phyloP scores from a whole-genome alignment of 352 stramenopile genomes.

The Phytophthora pseudosyringae region DNA sequence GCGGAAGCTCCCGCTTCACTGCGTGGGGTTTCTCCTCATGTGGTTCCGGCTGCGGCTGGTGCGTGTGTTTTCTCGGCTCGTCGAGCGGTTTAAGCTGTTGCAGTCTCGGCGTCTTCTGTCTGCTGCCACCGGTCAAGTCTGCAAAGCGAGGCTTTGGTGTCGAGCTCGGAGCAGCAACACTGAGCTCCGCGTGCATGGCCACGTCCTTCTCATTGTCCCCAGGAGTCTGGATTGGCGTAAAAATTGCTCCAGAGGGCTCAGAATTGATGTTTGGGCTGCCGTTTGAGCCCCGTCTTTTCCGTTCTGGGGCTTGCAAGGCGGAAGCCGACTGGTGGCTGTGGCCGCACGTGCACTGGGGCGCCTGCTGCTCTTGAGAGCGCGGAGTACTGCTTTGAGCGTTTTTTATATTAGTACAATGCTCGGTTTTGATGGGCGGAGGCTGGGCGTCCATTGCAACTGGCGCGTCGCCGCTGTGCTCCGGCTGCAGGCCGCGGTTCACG shows the following conservation, averaged over 20 bases:
- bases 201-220: neutral
- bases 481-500: conserved; percentile 31
- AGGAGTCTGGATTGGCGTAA: conserved; percentile 1
- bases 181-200: neutral
- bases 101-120: conserved; percentile 10
- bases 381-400: neutral
- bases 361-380: neutral
- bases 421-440: conserved; percentile 20
- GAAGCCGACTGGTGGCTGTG: conserved; percentile 14
- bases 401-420: conserved; percentile 9
- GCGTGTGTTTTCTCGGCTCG: conserved; percentile 14
- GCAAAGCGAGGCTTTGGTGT: conserved; percentile 15
- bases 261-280: neutral
- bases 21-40: conserved; percentile 5
- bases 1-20: conserved; percentile 4
- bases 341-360: conserved; percentile 4
- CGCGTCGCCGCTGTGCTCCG: conserved; percentile 6
- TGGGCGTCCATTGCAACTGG: conserved; percentile 4
- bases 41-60: conserved; percentile 5
- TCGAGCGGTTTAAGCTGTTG: conserved; percentile 27
- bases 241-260: neutral
- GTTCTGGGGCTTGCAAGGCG: neutral
- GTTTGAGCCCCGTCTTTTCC: neutral
- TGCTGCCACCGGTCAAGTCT: conserved; percentile 12
- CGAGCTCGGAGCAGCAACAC: conserved; percentile 25